Conservation (phyloP, 2,329 filamentous ascomycete species). For the Botryotinia narcissicola region DNA sequence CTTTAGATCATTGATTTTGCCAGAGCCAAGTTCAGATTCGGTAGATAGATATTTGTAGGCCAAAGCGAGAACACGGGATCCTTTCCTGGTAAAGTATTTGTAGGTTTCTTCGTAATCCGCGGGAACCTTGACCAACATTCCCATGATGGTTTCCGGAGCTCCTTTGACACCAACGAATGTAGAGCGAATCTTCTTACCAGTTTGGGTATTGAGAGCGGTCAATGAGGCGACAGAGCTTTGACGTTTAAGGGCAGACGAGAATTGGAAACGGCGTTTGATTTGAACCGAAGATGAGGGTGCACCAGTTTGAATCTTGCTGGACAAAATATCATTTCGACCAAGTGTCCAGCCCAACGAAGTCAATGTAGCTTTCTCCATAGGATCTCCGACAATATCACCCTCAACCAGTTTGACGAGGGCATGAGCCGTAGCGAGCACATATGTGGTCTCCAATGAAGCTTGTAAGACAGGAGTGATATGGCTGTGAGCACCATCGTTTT, state of each 20-base stretch:
- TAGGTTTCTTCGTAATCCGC: constrained; percentile 94
- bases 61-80: constrained; percentile 87
- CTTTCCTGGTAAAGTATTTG: constrained; percentile 96
- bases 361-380: constrained; percentile 97
- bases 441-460: constrained; percentile 75
- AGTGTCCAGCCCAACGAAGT: constrained; percentile 86
- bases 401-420: constrained; percentile 95
- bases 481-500: constrained; percentile 79
- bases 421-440: constrained; percentile 92
- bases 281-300: constrained; percentile 74
- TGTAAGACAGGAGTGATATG: constrained; percentile 69
- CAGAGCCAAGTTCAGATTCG: constrained; percentile 77
- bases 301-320: constrained; percentile 58
- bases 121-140: constrained; percentile 82
- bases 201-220: constrained; percentile 66
- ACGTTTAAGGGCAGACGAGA: constrained; percentile 92
- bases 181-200: constrained; percentile 72
- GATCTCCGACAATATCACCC: constrained; percentile 94
- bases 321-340: constrained; percentile 83
- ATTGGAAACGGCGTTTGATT: constrained; percentile 95
- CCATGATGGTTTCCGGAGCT: constrained; percentile 93
- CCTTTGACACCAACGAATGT: constrained; percentile 97
- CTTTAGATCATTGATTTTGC: constrained; percentile 88
- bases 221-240: constrained; percentile 92
- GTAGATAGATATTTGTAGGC: constrained; percentile 88